phyloP scores from a whole-genome alignment of 495 filamentous ascomycete genomes.

The Penicillium crystallinum region DNA sequence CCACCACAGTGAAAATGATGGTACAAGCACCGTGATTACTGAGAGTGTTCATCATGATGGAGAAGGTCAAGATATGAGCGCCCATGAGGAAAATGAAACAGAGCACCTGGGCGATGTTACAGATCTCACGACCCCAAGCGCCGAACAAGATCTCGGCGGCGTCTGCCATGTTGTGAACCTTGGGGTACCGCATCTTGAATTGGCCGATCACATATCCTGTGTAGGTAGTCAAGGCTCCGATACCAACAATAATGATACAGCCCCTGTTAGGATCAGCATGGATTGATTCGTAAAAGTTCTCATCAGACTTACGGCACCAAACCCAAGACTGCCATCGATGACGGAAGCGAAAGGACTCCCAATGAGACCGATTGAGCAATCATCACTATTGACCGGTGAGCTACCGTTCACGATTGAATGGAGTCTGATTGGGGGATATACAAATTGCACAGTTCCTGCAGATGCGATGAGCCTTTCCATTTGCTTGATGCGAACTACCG shows the following conservation, averaged over 20 bases:
- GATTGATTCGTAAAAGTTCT: background rate
- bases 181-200: slow-evolving; percentile 22
- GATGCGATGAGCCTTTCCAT: background rate
- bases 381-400: slow-evolving; percentile 33
- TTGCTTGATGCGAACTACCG: background rate
- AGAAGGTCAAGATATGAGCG: slow-evolving; percentile 69
- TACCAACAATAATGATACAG: background rate
- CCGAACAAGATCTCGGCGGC: slow-evolving; percentile 64
- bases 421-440: background rate
- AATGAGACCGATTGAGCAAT: slow-evolving; percentile 61
- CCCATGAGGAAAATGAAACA: slow-evolving; percentile 68
- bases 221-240: slow-evolving; percentile 7
- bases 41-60: slow-evolving; percentile 64
- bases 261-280: background rate
- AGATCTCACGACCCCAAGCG: slow-evolving; percentile 55
- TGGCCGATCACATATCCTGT: slow-evolving; percentile 23
- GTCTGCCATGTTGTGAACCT: slow-evolving; percentile 51
- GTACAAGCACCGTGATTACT: slow-evolving; percentile 61
- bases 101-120: slow-evolving; percentile 54
- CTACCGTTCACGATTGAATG: background rate
- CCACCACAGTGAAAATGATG: slow-evolving; percentile 52
- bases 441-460: background rate
- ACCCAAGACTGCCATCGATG: slow-evolving; percentile 57
- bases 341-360: slow-evolving; percentile 55
- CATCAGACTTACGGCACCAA: slow-evolving; percentile 38